Base-by-base conservation (phyloP, 176 grass and related monocot genomes). In the Cocos nucifera region DNA sequence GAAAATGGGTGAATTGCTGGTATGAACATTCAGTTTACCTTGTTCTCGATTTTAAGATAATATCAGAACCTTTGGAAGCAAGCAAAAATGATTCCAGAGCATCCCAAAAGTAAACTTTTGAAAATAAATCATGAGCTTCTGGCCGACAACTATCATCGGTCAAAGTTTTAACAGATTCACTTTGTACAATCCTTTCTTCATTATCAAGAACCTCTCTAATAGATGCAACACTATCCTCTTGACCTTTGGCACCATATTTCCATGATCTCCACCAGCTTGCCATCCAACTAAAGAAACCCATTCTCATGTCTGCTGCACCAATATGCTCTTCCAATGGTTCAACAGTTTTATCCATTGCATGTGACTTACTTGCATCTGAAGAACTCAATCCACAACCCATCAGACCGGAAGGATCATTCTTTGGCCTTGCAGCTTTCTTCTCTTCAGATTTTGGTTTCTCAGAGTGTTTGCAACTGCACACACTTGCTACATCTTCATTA, bases 31-130 rank as follows among this genome's bases (percentile, higher is more conserved):
- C 49, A 18, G 6, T 27, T 67, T 86, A 86, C 87, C 82, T 85
- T 70, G 79, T 82, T 54, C 72, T 82, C 5, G 79, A 79, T 79
- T 79, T 90, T 62, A 66, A 73, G 74, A 90, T 51, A 77, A 85
- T 19, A 9, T 85, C 69, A 74, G 72, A 73, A 57, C 82, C 79
- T 57, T 79, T 28, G 26, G 79, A 63, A 69, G 78, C 79, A 18
- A 74, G 72, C 21, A 90, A 58, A 51, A 86, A 83, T 56, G 75
- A 55, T 69, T 66, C 72, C 69, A 86, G 67, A 76, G 72, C 65
- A 67, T 73, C 64, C 87, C 82, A 90, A 53, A 82, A 79, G 61
- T 77, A 65, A 51, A 62, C 53, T 73, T 85, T 90, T 63, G 72
- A 79, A 67, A 82, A 82, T 67, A 82, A 53, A 61, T 79, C 79